phyloP scores from a whole-genome alignment of 805 yeast species.

The Metschnikowia borealis region DNA sequence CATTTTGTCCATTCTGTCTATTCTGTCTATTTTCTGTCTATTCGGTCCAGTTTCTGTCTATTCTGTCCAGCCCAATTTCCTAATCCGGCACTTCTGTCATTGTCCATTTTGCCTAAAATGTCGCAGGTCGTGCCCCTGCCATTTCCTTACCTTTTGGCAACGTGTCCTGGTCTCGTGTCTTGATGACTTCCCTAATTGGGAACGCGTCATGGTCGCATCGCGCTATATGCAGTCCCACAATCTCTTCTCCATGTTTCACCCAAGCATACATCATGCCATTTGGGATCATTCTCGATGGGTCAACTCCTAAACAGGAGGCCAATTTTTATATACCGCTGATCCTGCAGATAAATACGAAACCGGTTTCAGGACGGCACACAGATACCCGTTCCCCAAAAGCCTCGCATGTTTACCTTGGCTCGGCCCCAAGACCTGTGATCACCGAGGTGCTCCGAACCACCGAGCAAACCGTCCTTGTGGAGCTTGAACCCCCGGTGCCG shows the following conservation, averaged over 20 bases:
- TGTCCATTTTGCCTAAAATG: no score
- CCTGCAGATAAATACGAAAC: background rate
- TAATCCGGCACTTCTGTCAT: no score
- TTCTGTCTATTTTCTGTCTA: no score
- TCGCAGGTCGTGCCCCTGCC: background rate
- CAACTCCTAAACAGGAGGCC: slow-evolving; percentile 2
- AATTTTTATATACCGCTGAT: slow-evolving; percentile 7
- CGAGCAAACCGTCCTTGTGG: slow-evolving; percentile 2
- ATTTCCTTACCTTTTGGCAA: background rate
- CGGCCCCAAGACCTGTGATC: background rate
- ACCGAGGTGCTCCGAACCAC: background rate
- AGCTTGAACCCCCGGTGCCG: background rate
- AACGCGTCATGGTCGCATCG: background rate
- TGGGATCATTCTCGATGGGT: slow-evolving; percentile 8
- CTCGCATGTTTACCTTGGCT: slow-evolving; percentile 1
- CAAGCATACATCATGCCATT: slow-evolving; percentile 7
- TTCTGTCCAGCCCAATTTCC: no score
- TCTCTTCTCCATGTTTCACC: background rate
- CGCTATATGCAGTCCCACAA: background rate
- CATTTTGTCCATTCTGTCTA: no score
- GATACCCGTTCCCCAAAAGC: background rate
- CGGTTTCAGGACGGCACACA: background rate
- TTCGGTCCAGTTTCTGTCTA: no score
- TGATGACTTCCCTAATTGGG: background rate
- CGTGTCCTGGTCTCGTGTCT: background rate